Evolutionary conservation across 352 stramenopile species (phyloP).

Genomic region (Globisporangium solare): DNA sequence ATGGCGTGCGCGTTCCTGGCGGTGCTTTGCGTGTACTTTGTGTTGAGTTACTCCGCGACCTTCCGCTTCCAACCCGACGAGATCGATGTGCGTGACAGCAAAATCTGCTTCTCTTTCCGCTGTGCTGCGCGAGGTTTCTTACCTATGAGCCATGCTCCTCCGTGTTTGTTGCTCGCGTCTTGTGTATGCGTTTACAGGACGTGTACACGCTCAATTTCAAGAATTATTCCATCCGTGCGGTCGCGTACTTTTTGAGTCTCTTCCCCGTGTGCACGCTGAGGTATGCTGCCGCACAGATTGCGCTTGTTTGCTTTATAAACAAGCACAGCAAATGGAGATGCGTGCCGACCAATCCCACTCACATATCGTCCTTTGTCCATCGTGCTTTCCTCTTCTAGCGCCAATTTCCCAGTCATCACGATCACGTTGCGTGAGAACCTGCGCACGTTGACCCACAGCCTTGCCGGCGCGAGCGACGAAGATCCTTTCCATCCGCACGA

Average conservation of each 20-base stretch:
- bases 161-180: background rate
- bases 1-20: conserved; percentile 65
- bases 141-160: too few species aligned
- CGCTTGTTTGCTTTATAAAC: too few species aligned
- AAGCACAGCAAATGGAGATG: too few species aligned
- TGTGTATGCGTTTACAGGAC: conserved; percentile 38
- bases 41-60: conserved; percentile 68
- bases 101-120: conserved; percentile 3
- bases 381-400: conserved; percentile 25
- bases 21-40: conserved; percentile 73
- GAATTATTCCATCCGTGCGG: conserved; percentile 63
- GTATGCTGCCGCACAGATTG: conserved; percentile 21
- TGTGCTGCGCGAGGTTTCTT: conserved; percentile 4
- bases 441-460: conserved; percentile 53
- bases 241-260: conserved; percentile 85
- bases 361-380: conserved; percentile 4
- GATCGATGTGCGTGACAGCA: conserved; percentile 51
- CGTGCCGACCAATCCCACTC: conserved; percentile 6
- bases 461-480: conserved; percentile 20
- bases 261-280: conserved; percentile 86
- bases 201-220: conserved; percentile 90
- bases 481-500: conserved; percentile 14
- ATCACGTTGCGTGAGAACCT: conserved; percentile 87
- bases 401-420: conserved; percentile 81
- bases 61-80: conserved; percentile 79